These are phyloP conservation scores for Sporisorium scitamineum DNA, from an alignment of 1,284 basidiomycete species.

Conservation along the genomic window DNA sequence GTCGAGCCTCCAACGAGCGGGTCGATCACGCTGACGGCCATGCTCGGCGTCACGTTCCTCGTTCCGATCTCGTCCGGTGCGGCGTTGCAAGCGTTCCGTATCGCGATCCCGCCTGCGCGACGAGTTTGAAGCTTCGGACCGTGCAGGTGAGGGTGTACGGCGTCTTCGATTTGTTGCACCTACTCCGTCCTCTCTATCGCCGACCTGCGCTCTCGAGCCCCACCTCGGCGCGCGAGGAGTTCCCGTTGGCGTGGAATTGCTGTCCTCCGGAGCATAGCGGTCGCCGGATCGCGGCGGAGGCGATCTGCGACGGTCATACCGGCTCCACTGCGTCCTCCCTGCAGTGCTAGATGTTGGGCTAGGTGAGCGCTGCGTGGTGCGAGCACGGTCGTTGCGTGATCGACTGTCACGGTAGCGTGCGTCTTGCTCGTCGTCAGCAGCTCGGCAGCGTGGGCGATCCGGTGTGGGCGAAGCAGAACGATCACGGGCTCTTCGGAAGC, in stretches of 20 bases:
- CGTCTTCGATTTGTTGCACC: conserved; percentile 10
- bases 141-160: conserved; percentile 28
- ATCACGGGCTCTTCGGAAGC: conserved; percentile 7
- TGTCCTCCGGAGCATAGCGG: conserved; percentile 7
- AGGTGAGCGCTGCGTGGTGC: conserved; percentile 23
- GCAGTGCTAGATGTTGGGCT: conserved; percentile 14
- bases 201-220: conserved; percentile 9
- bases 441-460: conserved; percentile 7
- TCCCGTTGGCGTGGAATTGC: not conserved
- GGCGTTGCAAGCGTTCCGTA: not conserved
- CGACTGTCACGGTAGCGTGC: conserved; percentile 8
- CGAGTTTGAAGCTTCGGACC: conserved; percentile 22
- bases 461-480: conserved; percentile 23
- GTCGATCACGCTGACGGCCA: conserved; percentile 24
- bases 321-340: conserved; percentile 3
- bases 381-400: conserved; percentile 18
- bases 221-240: conserved; percentile 12
- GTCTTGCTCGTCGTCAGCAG: conserved; percentile 13
- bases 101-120: conserved; percentile 23
- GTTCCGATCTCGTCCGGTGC: conserved; percentile 10
- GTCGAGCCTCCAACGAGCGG: conserved; percentile 36
- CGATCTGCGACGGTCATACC: conserved; percentile 24
- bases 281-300: conserved; percentile 8
- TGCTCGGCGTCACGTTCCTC: conserved; percentile 9
- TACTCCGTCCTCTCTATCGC: conserved; percentile 14